Percentiles rank a stretch among this genome's conserved stretches.
Evolutionary conservation across 345 rosid species (phyloP).

Genomic region (Sonneratia alba): DNA sequence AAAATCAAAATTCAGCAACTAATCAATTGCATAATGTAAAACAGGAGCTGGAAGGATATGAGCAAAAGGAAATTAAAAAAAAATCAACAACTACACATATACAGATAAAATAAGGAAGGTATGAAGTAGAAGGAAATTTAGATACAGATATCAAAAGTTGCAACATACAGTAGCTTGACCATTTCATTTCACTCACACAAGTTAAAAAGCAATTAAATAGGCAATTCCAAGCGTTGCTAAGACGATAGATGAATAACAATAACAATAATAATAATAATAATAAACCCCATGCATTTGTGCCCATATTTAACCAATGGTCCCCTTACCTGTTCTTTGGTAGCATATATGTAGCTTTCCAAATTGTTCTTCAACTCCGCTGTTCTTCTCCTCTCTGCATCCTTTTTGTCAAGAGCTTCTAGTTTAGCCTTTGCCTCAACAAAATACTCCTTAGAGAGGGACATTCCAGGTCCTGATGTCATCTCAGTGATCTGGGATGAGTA

Average conservation of each 20-base stretch:
- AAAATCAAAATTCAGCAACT: neutral
- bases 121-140: neutral
- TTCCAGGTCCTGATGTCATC: slow-evolving; percentile 78
- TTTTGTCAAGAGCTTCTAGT: slow-evolving; percentile 73
- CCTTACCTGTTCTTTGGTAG: slow-evolving; percentile 83
- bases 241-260: neutral
- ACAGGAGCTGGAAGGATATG: neutral
- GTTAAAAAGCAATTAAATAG: neutral
- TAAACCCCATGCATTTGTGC: neutral
- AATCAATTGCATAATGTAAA: neutral
- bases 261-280: neutral
- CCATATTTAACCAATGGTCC: neutral
- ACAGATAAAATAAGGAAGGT: neutral
- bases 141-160: neutral
- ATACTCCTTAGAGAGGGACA: slow-evolving; percentile 54
- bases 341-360: slow-evolving; percentile 89
- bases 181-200: neutral
- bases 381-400: slow-evolving; percentile 80
- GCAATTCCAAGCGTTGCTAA: neutral
- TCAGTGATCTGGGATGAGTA: slow-evolving; percentile 47
- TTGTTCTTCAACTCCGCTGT: slow-evolving; percentile 90
- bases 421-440: slow-evolving; percentile 57
- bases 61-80: neutral
- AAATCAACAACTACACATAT: neutral
- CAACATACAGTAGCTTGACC: neutral